phyloP scores from a whole-genome alignment of 1,284 basidiomycete genomes.

The Pisolithus thermaeus region DNA sequence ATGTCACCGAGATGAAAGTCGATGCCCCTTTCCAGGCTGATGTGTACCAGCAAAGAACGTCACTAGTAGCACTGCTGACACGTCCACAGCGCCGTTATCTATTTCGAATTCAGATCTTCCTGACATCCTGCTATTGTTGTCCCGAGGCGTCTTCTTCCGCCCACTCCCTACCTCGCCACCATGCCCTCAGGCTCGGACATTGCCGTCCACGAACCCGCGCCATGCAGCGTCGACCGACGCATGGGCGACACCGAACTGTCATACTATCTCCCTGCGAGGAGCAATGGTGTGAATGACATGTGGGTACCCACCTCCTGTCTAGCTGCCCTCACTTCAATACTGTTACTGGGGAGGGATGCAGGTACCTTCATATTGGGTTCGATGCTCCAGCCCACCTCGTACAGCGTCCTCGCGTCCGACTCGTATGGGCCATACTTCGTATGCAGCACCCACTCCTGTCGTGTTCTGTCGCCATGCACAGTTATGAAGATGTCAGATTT shows the following conservation, averaged over 20 bases:
- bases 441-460: conserved; percentile 64
- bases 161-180: too few species aligned
- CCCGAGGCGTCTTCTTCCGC: too few species aligned
- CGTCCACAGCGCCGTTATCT: too few species aligned
- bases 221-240: conserved; percentile 31
- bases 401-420: conserved; percentile 40
- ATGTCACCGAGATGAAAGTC: too few species aligned
- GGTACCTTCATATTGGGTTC: conserved; percentile 70
- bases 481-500: conserved; percentile 62
- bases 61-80: too few species aligned
- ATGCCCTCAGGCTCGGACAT: too few species aligned
- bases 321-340: not conserved
- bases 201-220: not conserved
- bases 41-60: too few species aligned
- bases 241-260: conserved; percentile 64
- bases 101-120: too few species aligned
- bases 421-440: conserved; percentile 66
- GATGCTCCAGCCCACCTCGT: conserved; percentile 40
- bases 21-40: too few species aligned
- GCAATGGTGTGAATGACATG: conserved; percentile 80
- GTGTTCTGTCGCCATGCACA: conserved; percentile 51
- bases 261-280: conserved; percentile 69
- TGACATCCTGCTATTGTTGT: too few species aligned
- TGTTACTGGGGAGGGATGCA: conserved; percentile 18
- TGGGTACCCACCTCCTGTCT: conserved; percentile 27